phyloP scores from a whole-genome alignment of 108 stramenopile genomes.

The Ochromonas danica region DNA sequence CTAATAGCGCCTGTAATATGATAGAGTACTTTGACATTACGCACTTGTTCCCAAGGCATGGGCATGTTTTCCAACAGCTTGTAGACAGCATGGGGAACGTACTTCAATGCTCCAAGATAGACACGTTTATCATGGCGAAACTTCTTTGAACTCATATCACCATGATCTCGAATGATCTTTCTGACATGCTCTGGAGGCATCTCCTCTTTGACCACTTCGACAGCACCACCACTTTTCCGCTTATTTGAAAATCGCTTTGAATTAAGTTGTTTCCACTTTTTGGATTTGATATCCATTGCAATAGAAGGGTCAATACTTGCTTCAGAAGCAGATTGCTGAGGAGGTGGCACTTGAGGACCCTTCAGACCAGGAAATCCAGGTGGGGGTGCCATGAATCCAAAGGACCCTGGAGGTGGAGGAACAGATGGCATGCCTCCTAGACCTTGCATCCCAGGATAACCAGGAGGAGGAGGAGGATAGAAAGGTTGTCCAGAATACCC shows the following conservation, averaged over 20 bases:
- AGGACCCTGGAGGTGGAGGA: too few species aligned
- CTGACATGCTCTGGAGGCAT: slow-evolving; percentile 90
- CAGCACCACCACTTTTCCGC: slow-evolving; percentile 49
- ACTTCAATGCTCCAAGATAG: slow-evolving; percentile 98
- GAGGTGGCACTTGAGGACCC: neutral
- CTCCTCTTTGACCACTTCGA: slow-evolving; percentile 72
- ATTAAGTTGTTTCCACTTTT: slow-evolving; percentile 78
- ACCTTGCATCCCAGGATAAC: too few species aligned
- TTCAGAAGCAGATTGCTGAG: neutral
- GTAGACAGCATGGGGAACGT: slow-evolving; percentile 95
- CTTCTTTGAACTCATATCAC: slow-evolving; percentile 96
- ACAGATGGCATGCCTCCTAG: too few species aligned
- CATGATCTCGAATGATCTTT: slow-evolving; percentile 94
- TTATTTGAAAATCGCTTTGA: slow-evolving; percentile 65
- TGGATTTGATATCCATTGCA: slow-evolving; percentile 68
- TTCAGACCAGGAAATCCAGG: too few species aligned
- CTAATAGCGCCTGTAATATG: slow-evolving; percentile 97
- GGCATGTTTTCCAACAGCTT: slow-evolving; percentile 97
- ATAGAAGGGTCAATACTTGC: neutral
- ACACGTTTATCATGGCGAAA: slow-evolving; percentile 92
- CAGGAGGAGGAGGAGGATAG: too few species aligned
- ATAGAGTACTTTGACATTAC: slow-evolving; percentile 88
- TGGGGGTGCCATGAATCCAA: too few species aligned
- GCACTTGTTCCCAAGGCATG: slow-evolving; percentile 86
- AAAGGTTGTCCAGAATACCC: too few species aligned